Evolutionary conservation across 768 basidiomycete species (phyloP).

Genomic region (Dictyophora rubrovolvata): DNA sequence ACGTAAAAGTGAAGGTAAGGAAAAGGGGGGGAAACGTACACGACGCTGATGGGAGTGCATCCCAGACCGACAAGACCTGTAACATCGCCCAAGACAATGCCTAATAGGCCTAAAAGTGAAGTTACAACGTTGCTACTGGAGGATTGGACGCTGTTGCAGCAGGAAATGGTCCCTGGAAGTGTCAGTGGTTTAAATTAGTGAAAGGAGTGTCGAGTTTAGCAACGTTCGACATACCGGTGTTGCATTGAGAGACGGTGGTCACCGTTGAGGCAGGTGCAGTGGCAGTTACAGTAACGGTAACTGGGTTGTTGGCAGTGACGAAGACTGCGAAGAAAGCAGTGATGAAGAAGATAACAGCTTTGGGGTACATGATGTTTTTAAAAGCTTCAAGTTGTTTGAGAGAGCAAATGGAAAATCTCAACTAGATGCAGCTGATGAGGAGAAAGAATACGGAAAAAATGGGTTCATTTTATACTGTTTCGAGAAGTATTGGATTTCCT

Average conservation of each 20-base stretch:
- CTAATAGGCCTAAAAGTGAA: constrained; percentile 17
- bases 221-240: constrained; percentile 1
- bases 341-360: not conserved
- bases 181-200: too few species aligned
- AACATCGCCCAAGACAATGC: constrained; percentile 14
- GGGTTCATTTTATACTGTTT: too few species aligned
- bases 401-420: too few species aligned
- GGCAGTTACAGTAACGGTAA: not conserved
- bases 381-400: too few species aligned
- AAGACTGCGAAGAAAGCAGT: not conserved
- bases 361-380: not conserved
- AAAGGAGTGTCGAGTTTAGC: too few species aligned
- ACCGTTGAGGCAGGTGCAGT: not conserved
- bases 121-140: constrained; percentile 30
- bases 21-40: constrained; percentile 1
- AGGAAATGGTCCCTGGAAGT: constrained; percentile 16
- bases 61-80: constrained; percentile 15
- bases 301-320: not conserved
- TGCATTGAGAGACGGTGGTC: constrained; percentile 6
- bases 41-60: constrained; percentile 17
- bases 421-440: too few species aligned
- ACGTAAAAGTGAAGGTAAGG: not conserved
- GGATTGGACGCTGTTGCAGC: constrained; percentile 21
- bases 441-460: too few species aligned
- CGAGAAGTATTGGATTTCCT: too few species aligned